phyloP scores from a whole-genome alignment of 2,329 filamentous ascomycete genomes.

The Coniochaeta sp. region DNA sequence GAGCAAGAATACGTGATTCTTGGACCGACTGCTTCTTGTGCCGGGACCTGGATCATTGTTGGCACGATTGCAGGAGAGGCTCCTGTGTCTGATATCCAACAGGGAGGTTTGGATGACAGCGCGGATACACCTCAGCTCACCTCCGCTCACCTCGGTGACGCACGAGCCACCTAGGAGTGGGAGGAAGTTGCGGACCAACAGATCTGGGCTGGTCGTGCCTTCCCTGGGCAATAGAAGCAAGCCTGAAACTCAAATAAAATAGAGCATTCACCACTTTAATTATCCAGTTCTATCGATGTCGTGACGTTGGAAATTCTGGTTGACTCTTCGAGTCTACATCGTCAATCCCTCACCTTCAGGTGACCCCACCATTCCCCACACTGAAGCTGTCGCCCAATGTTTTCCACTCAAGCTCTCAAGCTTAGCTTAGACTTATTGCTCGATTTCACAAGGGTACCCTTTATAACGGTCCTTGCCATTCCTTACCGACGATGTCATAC shows the following conservation, averaged over 20 bases:
- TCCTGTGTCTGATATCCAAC: no score
- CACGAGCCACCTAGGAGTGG: neutral
- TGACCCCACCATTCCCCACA: neutral
- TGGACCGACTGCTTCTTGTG: no score
- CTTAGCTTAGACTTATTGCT: neutral
- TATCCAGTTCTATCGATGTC: neutral
- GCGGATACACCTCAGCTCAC: no score
- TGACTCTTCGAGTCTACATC: neutral
- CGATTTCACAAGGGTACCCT: neutral
- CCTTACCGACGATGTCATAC: constrained; percentile 8
- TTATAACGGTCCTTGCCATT: neutral
- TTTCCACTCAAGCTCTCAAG: neutral
- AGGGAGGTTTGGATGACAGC: no score
- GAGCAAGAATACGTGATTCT: no score
- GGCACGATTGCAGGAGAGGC: neutral
- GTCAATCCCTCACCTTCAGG: neutral
- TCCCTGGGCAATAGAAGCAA: no score
- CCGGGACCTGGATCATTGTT: no score
- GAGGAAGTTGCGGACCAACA: no score
- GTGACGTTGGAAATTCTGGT: no score
- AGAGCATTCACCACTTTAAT: neutral
- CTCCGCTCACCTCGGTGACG: neutral
- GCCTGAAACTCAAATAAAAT: no score
- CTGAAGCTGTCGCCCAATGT: neutral
- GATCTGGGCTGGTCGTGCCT: no score